These are phyloP conservation scores for Fusarium irregulare DNA, from an alignment of 2,329 filamentous ascomycete genomes.

Conservation along the genomic window DNA sequence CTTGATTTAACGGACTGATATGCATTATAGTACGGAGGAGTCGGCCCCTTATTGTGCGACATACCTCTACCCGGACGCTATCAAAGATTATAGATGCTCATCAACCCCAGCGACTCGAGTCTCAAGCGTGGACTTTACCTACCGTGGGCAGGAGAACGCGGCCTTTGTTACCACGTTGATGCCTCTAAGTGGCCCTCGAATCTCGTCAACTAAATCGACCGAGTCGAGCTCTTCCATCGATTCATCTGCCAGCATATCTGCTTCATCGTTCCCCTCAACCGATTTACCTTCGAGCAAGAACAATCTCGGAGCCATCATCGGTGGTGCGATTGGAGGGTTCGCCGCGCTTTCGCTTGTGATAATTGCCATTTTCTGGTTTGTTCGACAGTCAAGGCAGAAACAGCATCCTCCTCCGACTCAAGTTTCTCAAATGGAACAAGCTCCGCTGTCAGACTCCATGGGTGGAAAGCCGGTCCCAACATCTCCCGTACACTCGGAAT, in stretches of 20 bases:
- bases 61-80: neutral
- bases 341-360: neutral
- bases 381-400: neutral
- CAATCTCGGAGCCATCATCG: conserved; percentile 3
- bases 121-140: conserved; percentile 1
- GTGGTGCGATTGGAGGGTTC: neutral
- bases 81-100: conserved; percentile 9
- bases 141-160: neutral
- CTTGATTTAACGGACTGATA: neutral
- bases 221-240: neutral
- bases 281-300: neutral
- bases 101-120: neutral
- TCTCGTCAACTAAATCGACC: neutral
- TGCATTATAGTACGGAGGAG: neutral
- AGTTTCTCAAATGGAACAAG: neutral
- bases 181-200: neutral
- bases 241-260: neutral
- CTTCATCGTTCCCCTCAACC: neutral
- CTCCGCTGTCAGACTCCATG: neutral
- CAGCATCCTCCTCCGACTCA: neutral
- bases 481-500: neutral
- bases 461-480: neutral
- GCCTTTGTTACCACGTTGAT: neutral
- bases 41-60: conserved; percentile 14
- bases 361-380: neutral